These are phyloP conservation scores for Ceratorhiza oryzae-sativae DNA, from an alignment of 1,284 basidiomycete species.

Conservation along the genomic window DNA sequence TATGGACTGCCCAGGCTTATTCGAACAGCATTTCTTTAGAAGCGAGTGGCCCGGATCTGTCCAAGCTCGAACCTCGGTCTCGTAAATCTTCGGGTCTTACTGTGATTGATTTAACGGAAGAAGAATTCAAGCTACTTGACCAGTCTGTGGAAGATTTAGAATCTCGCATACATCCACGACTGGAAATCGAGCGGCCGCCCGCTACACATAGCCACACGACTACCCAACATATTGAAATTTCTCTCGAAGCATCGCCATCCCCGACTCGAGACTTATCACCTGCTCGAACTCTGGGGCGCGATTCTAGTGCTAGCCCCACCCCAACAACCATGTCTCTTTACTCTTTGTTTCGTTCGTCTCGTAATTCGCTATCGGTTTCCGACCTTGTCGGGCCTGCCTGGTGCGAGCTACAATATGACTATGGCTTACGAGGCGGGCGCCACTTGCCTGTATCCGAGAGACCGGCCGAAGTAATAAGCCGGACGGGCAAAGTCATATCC, in stretches of 20 bases:
- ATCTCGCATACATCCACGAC: slow-evolving; percentile 12
- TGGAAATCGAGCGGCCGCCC: slow-evolving; percentile 23
- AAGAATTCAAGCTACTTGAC: slow-evolving; percentile 24
- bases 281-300: slow-evolving; percentile 40
- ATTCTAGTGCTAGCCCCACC: not conserved
- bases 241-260: slow-evolving; percentile 46
- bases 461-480: slow-evolving; percentile 66
- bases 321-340: slow-evolving; percentile 17
- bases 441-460: slow-evolving; percentile 57
- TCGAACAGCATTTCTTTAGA: not conserved
- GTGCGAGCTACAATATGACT: slow-evolving; percentile 70
- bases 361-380: slow-evolving; percentile 51
- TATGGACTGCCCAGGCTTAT: not conserved
- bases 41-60: not conserved
- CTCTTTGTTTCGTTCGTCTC: slow-evolving; percentile 21
- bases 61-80: not conserved
- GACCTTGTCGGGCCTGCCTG: slow-evolving; percentile 60
- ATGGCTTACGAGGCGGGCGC: slow-evolving; percentile 60
- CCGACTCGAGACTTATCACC: slow-evolving; percentile 33
- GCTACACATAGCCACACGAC: not conserved
- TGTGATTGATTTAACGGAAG: slow-evolving; percentile 25
- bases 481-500: slow-evolving; percentile 69
- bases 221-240: slow-evolving; percentile 48
- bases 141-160: slow-evolving; percentile 14
- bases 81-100: slow-evolving; percentile 28